Conservation (phyloP, 2,329 filamentous ascomycete species). For the Pseudogymnoascus sp. region DNA sequence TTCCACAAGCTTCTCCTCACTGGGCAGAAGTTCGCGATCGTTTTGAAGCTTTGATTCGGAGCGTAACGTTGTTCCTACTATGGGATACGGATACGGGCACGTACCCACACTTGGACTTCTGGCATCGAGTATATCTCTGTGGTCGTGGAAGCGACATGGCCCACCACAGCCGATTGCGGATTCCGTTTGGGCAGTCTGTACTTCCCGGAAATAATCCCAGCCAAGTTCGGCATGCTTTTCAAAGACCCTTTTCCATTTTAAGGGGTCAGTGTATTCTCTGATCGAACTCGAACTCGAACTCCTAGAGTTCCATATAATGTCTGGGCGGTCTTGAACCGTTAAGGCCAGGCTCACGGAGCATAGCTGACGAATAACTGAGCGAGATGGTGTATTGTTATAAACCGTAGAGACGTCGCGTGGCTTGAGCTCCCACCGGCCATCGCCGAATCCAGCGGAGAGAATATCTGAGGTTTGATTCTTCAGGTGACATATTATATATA, state of each 20-base stretch:
- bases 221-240: slow-evolving; percentile 3
- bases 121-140: neutral
- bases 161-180: neutral
- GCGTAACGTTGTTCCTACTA: neutral
- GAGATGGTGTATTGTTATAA: slow-evolving; percentile 8
- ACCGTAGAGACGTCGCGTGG: slow-evolving; percentile 6
- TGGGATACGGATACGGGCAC: neutral
- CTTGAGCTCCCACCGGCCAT: slow-evolving; percentile 3
- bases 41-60: neutral
- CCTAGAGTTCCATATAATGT: too few species aligned
- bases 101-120: too few species aligned
- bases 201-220: neutral
- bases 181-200: neutral
- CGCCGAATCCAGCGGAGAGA: neutral
- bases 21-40: neutral
- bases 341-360: neutral
- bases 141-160: neutral
- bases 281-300: neutral
- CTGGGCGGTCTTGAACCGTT: too few species aligned
- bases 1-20: neutral
- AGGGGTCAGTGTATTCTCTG: neutral
- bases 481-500: slow-evolving; percentile 10
- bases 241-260: slow-evolving; percentile 7
- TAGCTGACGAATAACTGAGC: slow-evolving; percentile 9
- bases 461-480: slow-evolving; percentile 12